These are phyloP conservation scores for Cladosporium sphaerospermum DNA, from an alignment of 2,329 filamentous ascomycete genomes.

Conservation along the genomic window DNA sequence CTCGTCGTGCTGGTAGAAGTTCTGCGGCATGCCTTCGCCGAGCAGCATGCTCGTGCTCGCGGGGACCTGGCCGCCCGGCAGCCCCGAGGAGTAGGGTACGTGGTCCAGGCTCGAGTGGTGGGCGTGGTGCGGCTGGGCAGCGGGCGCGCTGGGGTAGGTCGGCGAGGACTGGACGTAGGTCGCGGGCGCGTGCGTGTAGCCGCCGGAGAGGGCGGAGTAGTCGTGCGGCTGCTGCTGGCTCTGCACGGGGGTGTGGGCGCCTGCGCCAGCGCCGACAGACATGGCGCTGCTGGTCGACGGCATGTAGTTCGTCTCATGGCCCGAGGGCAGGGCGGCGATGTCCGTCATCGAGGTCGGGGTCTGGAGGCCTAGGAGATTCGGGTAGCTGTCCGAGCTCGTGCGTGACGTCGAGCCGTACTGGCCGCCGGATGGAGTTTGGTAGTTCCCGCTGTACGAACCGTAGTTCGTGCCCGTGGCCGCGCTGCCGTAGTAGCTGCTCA, in stretches of 20 bases:
- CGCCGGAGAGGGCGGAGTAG: constrained; percentile 3
- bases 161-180: constrained; percentile 10
- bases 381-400: constrained; percentile 9
- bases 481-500: constrained; percentile 12
- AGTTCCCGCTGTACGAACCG: constrained; percentile 11
- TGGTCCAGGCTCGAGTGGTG: constrained; percentile 10
- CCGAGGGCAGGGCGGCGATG: constrained; percentile 6
- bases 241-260: constrained; percentile 9
- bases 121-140: constrained; percentile 7
- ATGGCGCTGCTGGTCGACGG: constrained; percentile 5
- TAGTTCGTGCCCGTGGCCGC: constrained; percentile 6
- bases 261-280: constrained; percentile 5
- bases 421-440: not conserved
- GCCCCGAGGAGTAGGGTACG: not conserved
- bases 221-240: constrained; percentile 8
- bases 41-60: constrained; percentile 3
- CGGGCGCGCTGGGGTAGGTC: constrained; percentile 1
- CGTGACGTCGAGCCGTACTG: constrained; percentile 9
- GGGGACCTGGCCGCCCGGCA: not conserved
- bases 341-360: constrained; percentile 12
- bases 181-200: constrained; percentile 5
- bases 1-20: constrained; percentile 12
- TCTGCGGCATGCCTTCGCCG: constrained; percentile 1
- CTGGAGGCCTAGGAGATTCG: constrained; percentile 7
- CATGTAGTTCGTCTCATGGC: constrained; percentile 9